Percentiles rank a stretch among this genome's conserved stretches.
These are phyloP conservation scores for Malus sieversii DNA, from an alignment of 306 rosid species.

Conservation along the genomic window DNA sequence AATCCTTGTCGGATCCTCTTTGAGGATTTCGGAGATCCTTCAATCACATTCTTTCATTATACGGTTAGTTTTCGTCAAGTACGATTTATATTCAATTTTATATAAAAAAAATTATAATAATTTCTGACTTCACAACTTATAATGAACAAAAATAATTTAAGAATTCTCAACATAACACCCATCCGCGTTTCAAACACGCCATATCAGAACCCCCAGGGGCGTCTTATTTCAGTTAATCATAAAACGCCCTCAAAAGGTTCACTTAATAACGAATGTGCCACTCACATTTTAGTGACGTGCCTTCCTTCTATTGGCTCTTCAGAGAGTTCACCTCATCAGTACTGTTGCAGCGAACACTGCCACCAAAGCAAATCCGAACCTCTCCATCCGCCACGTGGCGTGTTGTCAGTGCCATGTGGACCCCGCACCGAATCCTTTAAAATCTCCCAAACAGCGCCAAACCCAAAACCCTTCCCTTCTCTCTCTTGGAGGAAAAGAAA, in stretches of 20 bases:
- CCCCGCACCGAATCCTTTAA: constrained; percentile 30
- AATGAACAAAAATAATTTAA: too few species aligned
- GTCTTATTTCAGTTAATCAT: too few species aligned
- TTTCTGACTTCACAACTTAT: too few species aligned
- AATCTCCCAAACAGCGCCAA: constrained; percentile 10
- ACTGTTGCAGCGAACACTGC: background rate
- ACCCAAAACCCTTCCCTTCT: constrained; percentile 6
- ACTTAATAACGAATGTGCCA: background rate
- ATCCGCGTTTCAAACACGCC: background rate
- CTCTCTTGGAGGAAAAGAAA: background rate
- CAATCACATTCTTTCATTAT: too few species aligned
- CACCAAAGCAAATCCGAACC: background rate
- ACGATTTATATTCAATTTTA: too few species aligned
- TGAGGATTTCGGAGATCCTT: too few species aligned
- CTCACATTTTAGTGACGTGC: background rate
- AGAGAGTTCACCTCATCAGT: background rate
- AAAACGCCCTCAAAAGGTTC: background rate
- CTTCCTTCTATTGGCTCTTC: background rate
- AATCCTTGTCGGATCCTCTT: too few species aligned
- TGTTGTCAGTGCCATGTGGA: background rate
- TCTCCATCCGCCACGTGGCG: background rate
- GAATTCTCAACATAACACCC: too few species aligned
- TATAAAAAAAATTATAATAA: too few species aligned
- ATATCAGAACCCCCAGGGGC: background rate
- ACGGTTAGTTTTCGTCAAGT: accelerated